Conservation (phyloP, 139 green algal genomes). For the Haematococcus sp. region DNA sequence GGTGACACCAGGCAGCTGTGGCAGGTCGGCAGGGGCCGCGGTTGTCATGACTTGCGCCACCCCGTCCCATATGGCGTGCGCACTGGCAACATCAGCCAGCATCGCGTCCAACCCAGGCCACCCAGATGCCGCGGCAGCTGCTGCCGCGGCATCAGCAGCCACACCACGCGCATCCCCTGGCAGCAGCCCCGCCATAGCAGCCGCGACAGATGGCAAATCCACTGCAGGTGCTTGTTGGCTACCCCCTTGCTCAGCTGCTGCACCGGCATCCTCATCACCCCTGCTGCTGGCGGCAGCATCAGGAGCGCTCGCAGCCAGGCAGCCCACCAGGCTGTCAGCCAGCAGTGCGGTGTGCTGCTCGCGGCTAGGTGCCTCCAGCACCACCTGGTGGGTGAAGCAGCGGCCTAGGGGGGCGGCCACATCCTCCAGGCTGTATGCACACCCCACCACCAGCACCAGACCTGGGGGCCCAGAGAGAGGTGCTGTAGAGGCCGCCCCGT, state of each 20-base stretch:
- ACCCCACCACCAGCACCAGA: constrained; percentile 67
- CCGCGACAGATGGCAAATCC: constrained; percentile 17
- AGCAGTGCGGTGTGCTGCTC: constrained; percentile 42
- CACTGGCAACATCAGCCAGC: no score
- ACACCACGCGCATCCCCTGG: constrained; percentile 67
- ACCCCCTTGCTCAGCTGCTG: neutral
- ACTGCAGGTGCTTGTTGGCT: neutral
- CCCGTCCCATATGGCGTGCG: no score
- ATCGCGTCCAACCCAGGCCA: no score
- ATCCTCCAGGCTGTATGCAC: constrained; percentile 35
- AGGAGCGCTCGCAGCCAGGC: neutral
- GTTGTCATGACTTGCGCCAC: neutral
- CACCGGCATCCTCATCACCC: neutral
- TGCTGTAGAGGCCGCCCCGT: constrained; percentile 6
- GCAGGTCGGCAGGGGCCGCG: neutral
- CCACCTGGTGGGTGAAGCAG: constrained; percentile 84
- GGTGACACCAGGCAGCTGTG: neutral
- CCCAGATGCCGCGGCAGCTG: no score
- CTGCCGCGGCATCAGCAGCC: constrained; percentile 52
- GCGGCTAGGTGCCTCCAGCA: constrained; percentile 41
- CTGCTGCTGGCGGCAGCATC: neutral
- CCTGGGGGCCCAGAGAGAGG: constrained; percentile 6
- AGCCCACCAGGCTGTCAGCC: constrained; percentile 29
- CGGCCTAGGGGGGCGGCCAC: constrained; percentile 62
- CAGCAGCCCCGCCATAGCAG: constrained; percentile 77